Evolutionary conservation across 768 basidiomycete species (phyloP).

Genomic region (Kwoniella mangroviensis): DNA sequence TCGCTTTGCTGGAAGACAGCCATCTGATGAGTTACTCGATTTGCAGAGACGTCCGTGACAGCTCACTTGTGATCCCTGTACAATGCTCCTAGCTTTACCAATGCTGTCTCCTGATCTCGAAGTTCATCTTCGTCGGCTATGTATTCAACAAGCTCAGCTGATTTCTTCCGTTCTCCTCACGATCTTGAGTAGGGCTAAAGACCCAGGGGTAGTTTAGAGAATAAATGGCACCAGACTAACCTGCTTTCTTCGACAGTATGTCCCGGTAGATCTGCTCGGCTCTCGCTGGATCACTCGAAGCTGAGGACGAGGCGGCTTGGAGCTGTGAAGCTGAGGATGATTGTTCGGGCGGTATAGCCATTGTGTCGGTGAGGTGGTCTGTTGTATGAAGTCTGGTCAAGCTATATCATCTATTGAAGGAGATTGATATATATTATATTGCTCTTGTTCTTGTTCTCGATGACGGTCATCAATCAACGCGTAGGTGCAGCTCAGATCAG

Average conservation of each 20-base stretch:
- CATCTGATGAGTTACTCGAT: conserved; percentile 9
- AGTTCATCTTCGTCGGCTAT: conserved; percentile 65
- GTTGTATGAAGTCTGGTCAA: neutral
- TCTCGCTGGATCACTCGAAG: conserved; percentile 63
- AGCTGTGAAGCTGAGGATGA: conserved; percentile 53
- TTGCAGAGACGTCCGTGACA: neutral
- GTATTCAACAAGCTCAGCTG: neutral
- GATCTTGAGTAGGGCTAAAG: neutral
- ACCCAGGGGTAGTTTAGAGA: too few relatives aligned
- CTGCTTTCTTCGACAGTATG: conserved; percentile 63
- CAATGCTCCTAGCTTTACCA: conserved; percentile 82
- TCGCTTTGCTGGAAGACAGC: conserved; percentile 68
- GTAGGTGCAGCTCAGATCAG: neutral
- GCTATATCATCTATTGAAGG: too few relatives aligned
- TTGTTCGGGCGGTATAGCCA: conserved; percentile 29
- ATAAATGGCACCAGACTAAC: conserved; percentile 29
- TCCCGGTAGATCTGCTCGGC: conserved; percentile 78
- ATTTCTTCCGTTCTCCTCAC: neutral
- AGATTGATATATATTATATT: neutral
- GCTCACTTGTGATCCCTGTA: conserved; percentile 82
- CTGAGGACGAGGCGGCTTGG: conserved; percentile 65
- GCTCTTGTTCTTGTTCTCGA: neutral
- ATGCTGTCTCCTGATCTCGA: conserved; percentile 79
- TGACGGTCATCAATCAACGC: neutral
- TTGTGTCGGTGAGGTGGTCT: conserved; percentile 7